Percentiles rank a stretch among this genome's conserved stretches.
These are phyloP conservation scores for Cocos nucifera DNA, from an alignment of 176 grass and related monocot genomes.

Conservation along the genomic window DNA sequence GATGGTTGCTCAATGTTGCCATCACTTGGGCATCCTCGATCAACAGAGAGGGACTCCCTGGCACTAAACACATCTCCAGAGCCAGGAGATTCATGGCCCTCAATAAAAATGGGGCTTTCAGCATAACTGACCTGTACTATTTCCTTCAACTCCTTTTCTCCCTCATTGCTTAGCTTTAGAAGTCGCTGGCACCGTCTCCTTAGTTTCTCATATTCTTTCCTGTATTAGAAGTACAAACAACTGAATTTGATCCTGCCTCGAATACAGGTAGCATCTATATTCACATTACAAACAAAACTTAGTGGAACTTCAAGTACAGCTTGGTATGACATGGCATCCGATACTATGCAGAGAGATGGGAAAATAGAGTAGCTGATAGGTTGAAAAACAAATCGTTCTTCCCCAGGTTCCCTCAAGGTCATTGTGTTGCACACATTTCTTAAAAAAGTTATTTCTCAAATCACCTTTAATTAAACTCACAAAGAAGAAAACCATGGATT, in stretches of 20 bases:
- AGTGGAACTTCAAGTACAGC: background rate
- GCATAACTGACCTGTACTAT: conserved; percentile 46
- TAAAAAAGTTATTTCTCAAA: no score
- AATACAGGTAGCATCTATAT: background rate
- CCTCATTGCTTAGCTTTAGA: conserved; percentile 40
- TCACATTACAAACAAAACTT: background rate
- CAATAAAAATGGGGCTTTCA: conserved; percentile 41
- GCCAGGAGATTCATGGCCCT: conserved; percentile 52
- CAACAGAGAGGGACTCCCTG: conserved; percentile 22
- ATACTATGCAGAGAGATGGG: no score
- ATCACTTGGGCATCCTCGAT: conserved; percentile 37
- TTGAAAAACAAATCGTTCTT: no score
- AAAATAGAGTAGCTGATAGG: background rate
- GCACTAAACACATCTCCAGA: conserved; percentile 37
- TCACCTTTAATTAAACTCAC: background rate
- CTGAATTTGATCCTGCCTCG: no score
- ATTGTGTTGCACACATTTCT: no score
- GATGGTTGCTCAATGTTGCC: conserved; percentile 31
- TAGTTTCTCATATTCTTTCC: conserved; percentile 97
- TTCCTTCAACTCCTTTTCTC: conserved; percentile 48
- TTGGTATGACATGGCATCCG: no score
- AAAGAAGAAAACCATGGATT: conserved; percentile 1
- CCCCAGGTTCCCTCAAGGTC: no score
- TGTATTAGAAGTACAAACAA: conserved; percentile 10
- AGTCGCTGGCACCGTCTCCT: conserved; percentile 63